Evolutionary conservation across 192 early-diverging fungal species (phyloP).

Genomic region (Coemansia sp.): DNA sequence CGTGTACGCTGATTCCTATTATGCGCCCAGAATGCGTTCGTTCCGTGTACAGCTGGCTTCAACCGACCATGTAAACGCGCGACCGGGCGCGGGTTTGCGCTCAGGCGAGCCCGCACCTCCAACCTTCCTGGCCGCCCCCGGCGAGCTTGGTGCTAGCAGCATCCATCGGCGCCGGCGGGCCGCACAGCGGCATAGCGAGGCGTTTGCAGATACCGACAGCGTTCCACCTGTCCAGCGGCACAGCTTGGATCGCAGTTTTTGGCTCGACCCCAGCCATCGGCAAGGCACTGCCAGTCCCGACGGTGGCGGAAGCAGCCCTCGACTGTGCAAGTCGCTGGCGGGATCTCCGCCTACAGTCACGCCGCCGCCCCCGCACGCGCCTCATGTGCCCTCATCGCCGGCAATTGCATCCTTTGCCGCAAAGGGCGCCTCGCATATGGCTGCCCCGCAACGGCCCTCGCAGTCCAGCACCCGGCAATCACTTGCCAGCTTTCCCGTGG

Average conservation of each 20-base stretch:
- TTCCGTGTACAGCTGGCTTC: slow-evolving; percentile 51
- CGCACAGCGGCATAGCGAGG: neutral
- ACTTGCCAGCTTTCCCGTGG: slow-evolving; percentile 2
- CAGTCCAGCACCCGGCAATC: neutral
- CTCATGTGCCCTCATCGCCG: slow-evolving; percentile 4
- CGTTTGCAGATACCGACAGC: neutral
- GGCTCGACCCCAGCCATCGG: neutral
- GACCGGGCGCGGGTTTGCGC: slow-evolving; percentile 5
- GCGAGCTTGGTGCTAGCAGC: neutral
- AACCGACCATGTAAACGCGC: slow-evolving; percentile 31
- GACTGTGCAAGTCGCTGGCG: slow-evolving; percentile 1
- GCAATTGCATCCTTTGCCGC: neutral
- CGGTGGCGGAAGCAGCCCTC: slow-evolving; percentile 1
- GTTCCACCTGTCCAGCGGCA: neutral
- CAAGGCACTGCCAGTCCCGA: neutral
- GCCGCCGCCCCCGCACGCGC: slow-evolving; percentile 1
- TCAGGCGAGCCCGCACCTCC: slow-evolving; percentile 6
- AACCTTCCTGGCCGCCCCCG: neutral
- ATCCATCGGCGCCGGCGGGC: slow-evolving; percentile 7
- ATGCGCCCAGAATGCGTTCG: slow-evolving; percentile 45
- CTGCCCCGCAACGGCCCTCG: neutral
- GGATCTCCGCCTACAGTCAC: slow-evolving; percentile 5
- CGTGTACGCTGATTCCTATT: slow-evolving; percentile 5
- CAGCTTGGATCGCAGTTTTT: neutral
- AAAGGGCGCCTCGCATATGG: neutral